phyloP scores from a whole-genome alignment of 805 yeast species.

The Hanseniaspora singularis region DNA sequence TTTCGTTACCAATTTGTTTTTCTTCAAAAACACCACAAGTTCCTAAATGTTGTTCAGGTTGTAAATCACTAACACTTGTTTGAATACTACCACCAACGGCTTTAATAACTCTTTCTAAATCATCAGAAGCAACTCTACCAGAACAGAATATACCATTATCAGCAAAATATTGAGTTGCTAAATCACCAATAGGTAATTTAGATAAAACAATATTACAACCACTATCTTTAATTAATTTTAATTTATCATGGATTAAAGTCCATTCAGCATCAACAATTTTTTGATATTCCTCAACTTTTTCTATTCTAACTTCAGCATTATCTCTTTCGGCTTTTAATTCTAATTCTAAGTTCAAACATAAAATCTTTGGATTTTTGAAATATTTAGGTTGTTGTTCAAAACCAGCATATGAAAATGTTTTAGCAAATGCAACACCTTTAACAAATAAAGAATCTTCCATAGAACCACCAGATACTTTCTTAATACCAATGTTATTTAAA shows the following conservation, averaged over 20 bases:
- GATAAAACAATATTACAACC: constrained; percentile 92
- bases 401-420: constrained; percentile 95
- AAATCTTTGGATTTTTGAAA: constrained; percentile 66
- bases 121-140: constrained; percentile 81
- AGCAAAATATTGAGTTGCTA: constrained; percentile 97
- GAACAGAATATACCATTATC: constrained; percentile 95
- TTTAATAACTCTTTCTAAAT: constrained; percentile 78
- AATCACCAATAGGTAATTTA: constrained; percentile 91
- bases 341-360: constrained; percentile 79
- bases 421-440: constrained; percentile 93
- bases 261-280: constrained; percentile 98
- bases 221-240: constrained; percentile 65
- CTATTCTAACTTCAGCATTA: constrained; percentile 95
- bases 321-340: constrained; percentile 97
- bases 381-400: constrained; percentile 95
- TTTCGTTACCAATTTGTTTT: constrained; percentile 88
- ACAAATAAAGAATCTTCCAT: constrained; percentile 85
- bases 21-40: constrained; percentile 81
- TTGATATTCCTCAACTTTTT: constrained; percentile 87
- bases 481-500: constrained; percentile 83
- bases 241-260: constrained; percentile 79
- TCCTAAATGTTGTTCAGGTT: constrained; percentile 55
- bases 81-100: constrained; percentile 92
- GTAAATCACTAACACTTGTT: constrained; percentile 61
- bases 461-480: constrained; percentile 90